These are phyloP conservation scores for Lasiosphaeria hispida DNA, from an alignment of 495 filamentous ascomycete species.

Conservation along the genomic window DNA sequence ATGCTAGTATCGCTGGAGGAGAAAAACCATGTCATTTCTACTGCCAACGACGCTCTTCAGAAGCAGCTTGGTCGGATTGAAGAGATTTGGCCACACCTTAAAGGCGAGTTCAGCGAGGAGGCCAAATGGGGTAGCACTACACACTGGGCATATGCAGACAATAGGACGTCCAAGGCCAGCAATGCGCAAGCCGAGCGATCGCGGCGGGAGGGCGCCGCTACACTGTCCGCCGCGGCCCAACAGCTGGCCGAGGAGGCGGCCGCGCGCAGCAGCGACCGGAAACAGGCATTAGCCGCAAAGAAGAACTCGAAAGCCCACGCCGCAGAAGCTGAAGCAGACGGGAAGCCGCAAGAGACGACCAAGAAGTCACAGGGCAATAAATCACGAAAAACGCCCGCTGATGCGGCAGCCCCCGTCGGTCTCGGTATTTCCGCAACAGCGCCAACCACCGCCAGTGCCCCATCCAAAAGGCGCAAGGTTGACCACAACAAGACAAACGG, in stretches of 20 bases:
- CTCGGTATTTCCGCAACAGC: conserved; percentile 51
- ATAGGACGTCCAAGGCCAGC: conserved; percentile 62
- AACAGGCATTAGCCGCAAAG: conserved; percentile 74
- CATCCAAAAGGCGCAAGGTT: conserved; percentile 75
- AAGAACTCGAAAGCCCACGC: conserved; percentile 61
- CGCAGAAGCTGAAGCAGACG: conserved; percentile 44
- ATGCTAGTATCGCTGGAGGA: conserved; percentile 87
- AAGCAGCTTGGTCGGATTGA: conserved; percentile 84
- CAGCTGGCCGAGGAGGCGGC: conserved; percentile 75
- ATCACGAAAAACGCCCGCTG: conserved; percentile 61
- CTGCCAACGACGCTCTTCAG: conserved; percentile 81
- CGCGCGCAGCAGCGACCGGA: conserved; percentile 73
- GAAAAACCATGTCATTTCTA: conserved; percentile 92
- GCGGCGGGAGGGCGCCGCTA: conserved; percentile 71
- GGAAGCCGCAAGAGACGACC: conserved; percentile 42
- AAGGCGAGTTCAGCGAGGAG: conserved; percentile 88
- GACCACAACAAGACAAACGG: conserved; percentile 59
- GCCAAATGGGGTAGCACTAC: conserved; percentile 84
- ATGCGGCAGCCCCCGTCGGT: conserved; percentile 44
- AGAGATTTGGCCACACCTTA: conserved; percentile 76
- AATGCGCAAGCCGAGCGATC: conserved; percentile 62
- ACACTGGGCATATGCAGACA: conserved; percentile 96
- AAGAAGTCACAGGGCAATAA: conserved; percentile 63
- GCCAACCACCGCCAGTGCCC: conserved; percentile 45
- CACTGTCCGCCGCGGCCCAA: conserved; percentile 65